Evolutionary conservation across 768 basidiomycete species (phyloP), one percentile per base, ranked within the genome.

Genomic region (Tulasnella calospora): DNA sequence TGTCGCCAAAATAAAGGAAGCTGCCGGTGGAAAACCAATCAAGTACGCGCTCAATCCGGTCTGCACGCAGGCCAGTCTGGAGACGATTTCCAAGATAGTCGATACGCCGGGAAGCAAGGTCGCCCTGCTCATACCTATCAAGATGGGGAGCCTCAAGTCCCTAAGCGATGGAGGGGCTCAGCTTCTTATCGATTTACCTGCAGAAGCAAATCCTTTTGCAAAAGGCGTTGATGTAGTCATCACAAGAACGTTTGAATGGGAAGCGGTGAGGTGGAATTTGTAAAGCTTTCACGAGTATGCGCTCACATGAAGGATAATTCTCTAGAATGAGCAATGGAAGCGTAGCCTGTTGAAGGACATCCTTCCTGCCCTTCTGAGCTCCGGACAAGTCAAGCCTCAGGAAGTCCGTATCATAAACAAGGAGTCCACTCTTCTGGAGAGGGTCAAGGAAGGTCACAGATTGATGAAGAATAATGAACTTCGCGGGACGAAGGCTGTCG

Each of bases 91-190:
- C 3, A 82, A 85, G 40, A 81, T 88, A 5, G 82, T 88, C 36
- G 40, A 71, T n/a, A 83, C 83, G 70, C 81, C 86, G 5, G 77
- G 80, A n/a, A 87, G 85, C 44, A 85, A 81, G 41, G 83, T 87
- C 8, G 88, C 88, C 3, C 76, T 88, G 23, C 82, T 89, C 36
- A 77, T 88, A 70, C 88, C 89, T 0, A 81, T 89, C 71, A 90
- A 89, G 23, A 1, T 72, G 3, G 69, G 77, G 19, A 40, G 44
- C 21, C 8, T 33, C 80, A 82, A 81, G n/a, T 82, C 84, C 0
- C 82, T 88, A 17, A 85, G 83, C 4, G 83, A 72, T 40, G 78
- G 72, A 27, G 71, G 51, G n/a, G 78, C 47, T 38, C 36, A 79
- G 30, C 36, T 73, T 19, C 13, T 74, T 23, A 21, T 7, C 51